These are phyloP conservation scores for Colletotrichum theobromicola DNA, from an alignment of 2,329 filamentous ascomycete genomes.

Conservation along the genomic window DNA sequence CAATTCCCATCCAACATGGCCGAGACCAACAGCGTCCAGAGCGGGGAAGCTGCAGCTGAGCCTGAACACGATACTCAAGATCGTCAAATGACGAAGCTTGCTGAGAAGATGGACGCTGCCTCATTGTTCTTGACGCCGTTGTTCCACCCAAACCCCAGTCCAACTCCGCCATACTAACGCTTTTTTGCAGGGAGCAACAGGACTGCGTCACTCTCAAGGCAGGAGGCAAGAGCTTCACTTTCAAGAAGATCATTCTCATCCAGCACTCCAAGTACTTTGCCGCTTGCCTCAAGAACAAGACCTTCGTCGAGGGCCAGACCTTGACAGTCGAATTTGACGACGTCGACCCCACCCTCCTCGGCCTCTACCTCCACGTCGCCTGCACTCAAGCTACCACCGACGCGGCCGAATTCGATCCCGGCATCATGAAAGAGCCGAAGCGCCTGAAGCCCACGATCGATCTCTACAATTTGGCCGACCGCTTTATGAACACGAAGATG, in stretches of 20 bases:
- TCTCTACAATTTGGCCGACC: background rate
- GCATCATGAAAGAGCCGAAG: background rate
- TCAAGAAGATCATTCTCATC: background rate
- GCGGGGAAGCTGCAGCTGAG: too few relatives aligned
- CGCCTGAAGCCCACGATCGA: background rate
- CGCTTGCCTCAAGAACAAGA: background rate
- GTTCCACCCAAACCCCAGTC: rapidly evolving
- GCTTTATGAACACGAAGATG: background rate
- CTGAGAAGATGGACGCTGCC: background rate
- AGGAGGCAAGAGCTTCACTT: background rate
- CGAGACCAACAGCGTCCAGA: too few relatives aligned
- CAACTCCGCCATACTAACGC: background rate
- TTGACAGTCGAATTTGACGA: background rate
- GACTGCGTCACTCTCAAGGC: background rate
- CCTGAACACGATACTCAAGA: background rate
- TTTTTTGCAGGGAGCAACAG: rapidly evolving
- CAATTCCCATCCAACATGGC: background rate
- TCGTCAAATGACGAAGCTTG: background rate
- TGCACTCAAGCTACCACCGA: background rate
- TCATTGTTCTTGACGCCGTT: background rate
- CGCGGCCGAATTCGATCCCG: background rate
- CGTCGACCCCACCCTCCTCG: background rate
- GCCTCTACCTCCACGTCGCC: background rate
- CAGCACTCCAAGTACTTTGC: background rate
- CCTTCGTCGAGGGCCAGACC: background rate